Base-by-base conservation (phyloP, 1,284 basidiomycete species). In the Heterobasidion occidentale region DNA sequence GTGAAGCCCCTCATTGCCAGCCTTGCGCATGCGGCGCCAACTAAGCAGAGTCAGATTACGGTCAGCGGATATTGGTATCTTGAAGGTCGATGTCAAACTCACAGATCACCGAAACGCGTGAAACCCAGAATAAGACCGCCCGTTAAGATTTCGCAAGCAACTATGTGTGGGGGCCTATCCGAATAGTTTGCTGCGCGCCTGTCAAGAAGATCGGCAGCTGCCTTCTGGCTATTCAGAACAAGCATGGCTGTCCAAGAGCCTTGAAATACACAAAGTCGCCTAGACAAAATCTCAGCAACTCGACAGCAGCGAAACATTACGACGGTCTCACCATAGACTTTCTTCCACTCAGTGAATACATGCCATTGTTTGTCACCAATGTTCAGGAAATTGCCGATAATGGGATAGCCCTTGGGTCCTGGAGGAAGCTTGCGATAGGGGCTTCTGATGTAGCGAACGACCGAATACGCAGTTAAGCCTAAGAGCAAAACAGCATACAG, bases 181-280 rank as follows among this genome's bases (percentile, higher is more conserved):
- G 61, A 63, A 45, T 63, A 64, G 20, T 60, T 56, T 3, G 55
- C 38, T 7, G 60, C 59, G n/a, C 62, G 58, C 36, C 62, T 61
- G 12, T 65, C 65, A 36, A 66, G 55, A 2, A 66, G 54, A 17
- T 65, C 65, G 12, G 53, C 51, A 35, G 62, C 60, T 6, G 60
- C 60, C 19, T 61, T 57, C 9, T 56, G 49, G 7, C 60, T 62
- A 34, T 63, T 65, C n/a, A 68, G 46, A 19, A 68, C 48, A 1
- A 66, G 38, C 33, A 64, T 57, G 61, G 56, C 33, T 63, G 53
- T 2, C 66, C 66, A 20, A 63, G 49, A 2, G 60, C 58, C 20
- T 34, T 57, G 15, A 67, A 42, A 51, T 61, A 65, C n/a, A 64
- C 55, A 12, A 68, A 51, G 36, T 66, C 63, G 20, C 65, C 64